phyloP scores from a whole-genome alignment of 2,329 filamentous ascomycete genomes.

The Emergomyces africanus region DNA sequence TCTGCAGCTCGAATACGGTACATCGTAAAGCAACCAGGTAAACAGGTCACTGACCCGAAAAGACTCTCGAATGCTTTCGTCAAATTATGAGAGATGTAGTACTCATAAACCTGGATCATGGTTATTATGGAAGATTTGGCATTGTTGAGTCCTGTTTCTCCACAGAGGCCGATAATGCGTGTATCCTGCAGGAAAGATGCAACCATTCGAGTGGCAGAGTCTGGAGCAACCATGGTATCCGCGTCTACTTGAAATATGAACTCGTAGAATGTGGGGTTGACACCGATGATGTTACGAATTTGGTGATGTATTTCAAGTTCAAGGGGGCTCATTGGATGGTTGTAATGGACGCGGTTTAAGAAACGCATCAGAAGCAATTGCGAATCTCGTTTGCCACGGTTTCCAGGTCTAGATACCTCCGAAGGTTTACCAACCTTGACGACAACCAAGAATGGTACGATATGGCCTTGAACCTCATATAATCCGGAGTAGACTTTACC shows the following conservation, averaged over 20 bases:
- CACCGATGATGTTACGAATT: constrained; percentile 95
- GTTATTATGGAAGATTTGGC: constrained; percentile 87
- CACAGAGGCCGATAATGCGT: constrained; percentile 83
- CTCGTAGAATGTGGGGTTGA: constrained; percentile 97
- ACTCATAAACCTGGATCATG: constrained; percentile 99
- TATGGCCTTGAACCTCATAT: constrained; percentile 95
- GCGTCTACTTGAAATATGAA: constrained; percentile 95
- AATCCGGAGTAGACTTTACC: constrained; percentile 96
- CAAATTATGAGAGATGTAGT: constrained; percentile 97
- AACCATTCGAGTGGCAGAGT: constrained; percentile 86
- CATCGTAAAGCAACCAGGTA: constrained; percentile 99
- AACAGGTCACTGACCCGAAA: constrained; percentile 92
- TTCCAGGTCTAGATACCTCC: constrained; percentile 67
- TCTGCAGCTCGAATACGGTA: constrained; percentile 93
- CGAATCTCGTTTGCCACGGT: constrained; percentile 98
- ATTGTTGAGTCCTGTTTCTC: constrained; percentile 87
- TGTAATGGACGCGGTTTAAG: constrained; percentile 98
- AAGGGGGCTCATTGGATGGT: constrained; percentile 85
- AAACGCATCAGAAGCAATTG: constrained; percentile 99
- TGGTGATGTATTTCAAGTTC: constrained; percentile 99
- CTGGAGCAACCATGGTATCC: constrained; percentile 82
- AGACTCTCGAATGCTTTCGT: constrained; percentile 95
- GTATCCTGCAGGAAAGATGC: constrained; percentile 85
- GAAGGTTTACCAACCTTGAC: constrained; percentile 87
- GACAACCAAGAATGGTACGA: constrained; percentile 91